phyloP scores from a whole-genome alignment of 148 eudicot species.

The Vaccinium myrtillus region DNA sequence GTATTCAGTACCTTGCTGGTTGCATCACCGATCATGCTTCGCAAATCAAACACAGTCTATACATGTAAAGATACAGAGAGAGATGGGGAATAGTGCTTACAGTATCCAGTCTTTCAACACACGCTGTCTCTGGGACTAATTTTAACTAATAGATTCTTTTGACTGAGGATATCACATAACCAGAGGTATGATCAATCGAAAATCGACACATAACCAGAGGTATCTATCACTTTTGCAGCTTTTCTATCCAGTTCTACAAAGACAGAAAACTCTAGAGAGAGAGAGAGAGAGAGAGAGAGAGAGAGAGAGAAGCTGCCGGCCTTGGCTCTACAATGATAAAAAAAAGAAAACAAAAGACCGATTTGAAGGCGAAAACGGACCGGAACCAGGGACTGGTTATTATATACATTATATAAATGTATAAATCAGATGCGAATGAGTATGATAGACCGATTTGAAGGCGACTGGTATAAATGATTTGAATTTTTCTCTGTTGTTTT shows the following conservation, averaged over 20 bases:
- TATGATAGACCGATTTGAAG: neutral
- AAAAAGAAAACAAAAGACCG: neutral
- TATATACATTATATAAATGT: neutral
- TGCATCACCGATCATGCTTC: neutral
- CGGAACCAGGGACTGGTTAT: neutral
- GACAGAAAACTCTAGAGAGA: neutral
- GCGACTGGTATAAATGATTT: neutral
- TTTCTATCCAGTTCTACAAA: neutral
- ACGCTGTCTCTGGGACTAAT: neutral
- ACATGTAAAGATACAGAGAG: neutral
- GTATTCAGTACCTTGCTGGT: neutral
- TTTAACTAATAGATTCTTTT: neutral
- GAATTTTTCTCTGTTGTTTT: neutral
- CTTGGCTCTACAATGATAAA: neutral
- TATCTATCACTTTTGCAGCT: neutral
- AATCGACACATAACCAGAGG: neutral
- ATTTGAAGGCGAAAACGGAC: neutral
- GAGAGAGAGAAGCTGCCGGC: neutral
- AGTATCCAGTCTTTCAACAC: neutral
- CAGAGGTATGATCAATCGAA: neutral
- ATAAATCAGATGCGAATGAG: neutral
- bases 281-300: conserved; percentile 2
- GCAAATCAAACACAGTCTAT: neutral
- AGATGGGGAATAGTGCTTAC: neutral
- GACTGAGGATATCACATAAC: neutral